phyloP scores from a whole-genome alignment of 2,329 filamentous ascomycete species.

The Dactylellina drechsleri region DNA sequence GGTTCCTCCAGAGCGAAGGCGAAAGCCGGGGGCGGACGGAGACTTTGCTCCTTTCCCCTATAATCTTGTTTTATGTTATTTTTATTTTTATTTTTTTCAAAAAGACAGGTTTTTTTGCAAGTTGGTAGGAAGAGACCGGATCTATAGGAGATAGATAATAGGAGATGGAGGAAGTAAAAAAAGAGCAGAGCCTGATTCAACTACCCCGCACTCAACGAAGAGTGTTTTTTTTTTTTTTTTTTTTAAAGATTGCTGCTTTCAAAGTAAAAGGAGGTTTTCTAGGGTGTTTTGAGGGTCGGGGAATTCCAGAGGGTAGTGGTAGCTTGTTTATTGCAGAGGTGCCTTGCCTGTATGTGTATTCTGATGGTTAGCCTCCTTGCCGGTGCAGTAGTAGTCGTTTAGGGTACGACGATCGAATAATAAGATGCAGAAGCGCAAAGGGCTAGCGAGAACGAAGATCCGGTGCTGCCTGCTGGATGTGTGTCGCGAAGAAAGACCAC shows the following conservation, averaged over 20 bases:
- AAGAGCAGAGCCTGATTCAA: background rate
- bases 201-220: background rate
- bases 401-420: slow-evolving; percentile 9
- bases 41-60: background rate
- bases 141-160: background rate
- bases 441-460: slow-evolving; percentile 9
- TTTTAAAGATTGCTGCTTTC: background rate
- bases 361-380: background rate
- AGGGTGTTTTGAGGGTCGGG: no score
- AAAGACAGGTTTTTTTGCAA: no score
- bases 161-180: background rate
- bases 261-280: no score
- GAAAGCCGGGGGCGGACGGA: slow-evolving; percentile 19
- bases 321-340: no score
- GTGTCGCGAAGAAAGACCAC: background rate
- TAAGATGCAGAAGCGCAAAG: slow-evolving; percentile 1
- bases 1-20: slow-evolving; percentile 50
- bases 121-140: background rate
- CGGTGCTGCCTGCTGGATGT: background rate
- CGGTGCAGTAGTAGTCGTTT: background rate
- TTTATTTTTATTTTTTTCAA: no score
- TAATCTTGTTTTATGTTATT: no score
- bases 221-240: no score
- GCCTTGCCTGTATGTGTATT: background rate
- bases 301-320: no score